Base-by-base conservation (phyloP, 768 basidiomycete species). In the Calocybe indica region DNA sequence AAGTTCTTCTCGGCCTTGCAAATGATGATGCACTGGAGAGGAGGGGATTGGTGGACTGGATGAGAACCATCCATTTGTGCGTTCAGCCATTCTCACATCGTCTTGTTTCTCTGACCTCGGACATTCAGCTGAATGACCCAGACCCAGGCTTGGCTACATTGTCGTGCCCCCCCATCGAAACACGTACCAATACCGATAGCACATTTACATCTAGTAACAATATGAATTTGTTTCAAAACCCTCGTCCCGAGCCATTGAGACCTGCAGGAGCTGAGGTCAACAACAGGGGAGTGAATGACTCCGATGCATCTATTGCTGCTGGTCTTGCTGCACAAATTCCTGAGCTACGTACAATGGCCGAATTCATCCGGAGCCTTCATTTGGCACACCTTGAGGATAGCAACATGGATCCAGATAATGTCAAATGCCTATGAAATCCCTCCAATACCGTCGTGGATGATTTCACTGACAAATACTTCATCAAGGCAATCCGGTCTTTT, bases 361-460 rank as follows among this genome's bases (percentile, higher is more conserved):
- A 59, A 45, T 67, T 62, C 43, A 62, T 62, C 35, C 30, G 46
- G 4, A 35, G 13, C 7, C 48, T 67, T 0, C 40, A 45, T 14
- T 41, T 39, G 4, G 66, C 65, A 6, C 54, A 56, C 1, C 56
- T 68, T 13, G 59, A 67, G 12, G 54, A 61, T 28, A 51, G 51
- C 6, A 47, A 48, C 1, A 53, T 69, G n/a, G 39, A 46, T 37
- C 29, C 38, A 5, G 52, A 55, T 5, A 51, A 53, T 30, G 45
- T 66, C 7, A 34, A 63, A 15, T 39, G 51, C 2, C 49, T 71
- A 1, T 53, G 56, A 3, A 49, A 62, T 36, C 64, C 68, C 7
- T n/a, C 29, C 7, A 12, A 48, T 3, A 43, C 51, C 30, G 39
- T 57, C 9, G 51, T 49, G 1, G 50, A 55, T 7, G 40, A 57